These are phyloP conservation scores for Pyrenopolyporus hunteri DNA, from an alignment of 495 filamentous ascomycete species.

Conservation along the genomic window DNA sequence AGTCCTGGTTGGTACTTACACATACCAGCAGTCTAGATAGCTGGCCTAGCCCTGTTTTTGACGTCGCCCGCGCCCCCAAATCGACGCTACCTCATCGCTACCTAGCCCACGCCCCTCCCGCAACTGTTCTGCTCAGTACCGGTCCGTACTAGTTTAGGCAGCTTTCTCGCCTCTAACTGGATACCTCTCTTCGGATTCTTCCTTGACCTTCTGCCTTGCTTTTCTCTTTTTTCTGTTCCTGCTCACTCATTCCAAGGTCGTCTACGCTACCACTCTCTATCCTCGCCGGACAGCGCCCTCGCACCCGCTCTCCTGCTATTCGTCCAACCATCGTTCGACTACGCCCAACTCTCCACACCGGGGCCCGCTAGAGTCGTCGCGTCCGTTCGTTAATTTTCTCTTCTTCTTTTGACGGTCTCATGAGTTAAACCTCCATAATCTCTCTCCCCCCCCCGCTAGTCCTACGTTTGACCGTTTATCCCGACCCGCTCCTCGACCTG, in stretches of 20 bases:
- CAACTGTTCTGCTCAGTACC: conserved; percentile 25
- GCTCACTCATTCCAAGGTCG: conserved; percentile 8
- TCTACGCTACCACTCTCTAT: conserved; percentile 24
- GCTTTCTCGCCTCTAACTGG: conserved; percentile 11
- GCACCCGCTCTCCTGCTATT: conserved; percentile 30
- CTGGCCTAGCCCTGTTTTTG: conserved; percentile 32
- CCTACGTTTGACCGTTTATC: conserved; percentile 39
- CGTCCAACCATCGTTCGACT: conserved; percentile 33
- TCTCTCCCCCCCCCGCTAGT: conserved; percentile 21
- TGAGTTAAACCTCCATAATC: conserved; percentile 32
- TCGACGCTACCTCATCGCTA: conserved; percentile 30
- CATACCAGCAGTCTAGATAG: conserved; percentile 28
- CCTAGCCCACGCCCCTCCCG: conserved; percentile 32
- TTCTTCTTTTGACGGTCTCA: conserved; percentile 29
- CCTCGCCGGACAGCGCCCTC: conserved; percentile 20
- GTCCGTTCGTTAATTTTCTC: conserved; percentile 36
- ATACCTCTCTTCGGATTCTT: conserved; percentile 15
- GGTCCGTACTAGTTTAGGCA: conserved; percentile 18
- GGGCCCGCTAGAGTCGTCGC: conserved; percentile 33
- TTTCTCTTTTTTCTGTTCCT: conserved; percentile 11
- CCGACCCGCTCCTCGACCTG: conserved; percentile 30
- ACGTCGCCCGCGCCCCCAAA: conserved; percentile 20
- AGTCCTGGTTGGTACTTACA: conserved; percentile 27
- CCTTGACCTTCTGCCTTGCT: conserved; percentile 25
- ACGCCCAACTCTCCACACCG: conserved; percentile 20